These are phyloP conservation scores for Fusarium hainanense DNA, from an alignment of 2,329 filamentous ascomycete species.

Conservation along the genomic window DNA sequence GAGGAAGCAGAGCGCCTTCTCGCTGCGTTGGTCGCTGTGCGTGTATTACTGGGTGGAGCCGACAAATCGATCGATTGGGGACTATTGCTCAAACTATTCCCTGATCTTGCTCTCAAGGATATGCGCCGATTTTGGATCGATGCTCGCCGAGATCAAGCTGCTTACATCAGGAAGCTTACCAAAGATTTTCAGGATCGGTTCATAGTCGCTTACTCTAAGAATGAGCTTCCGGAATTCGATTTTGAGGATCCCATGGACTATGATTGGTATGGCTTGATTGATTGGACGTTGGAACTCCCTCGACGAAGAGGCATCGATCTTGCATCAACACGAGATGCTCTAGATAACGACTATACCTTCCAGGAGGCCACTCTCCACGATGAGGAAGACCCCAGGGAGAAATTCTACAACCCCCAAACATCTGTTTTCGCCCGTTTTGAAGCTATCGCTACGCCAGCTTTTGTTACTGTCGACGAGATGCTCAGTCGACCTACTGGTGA, in stretches of 20 bases:
- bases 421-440: slow-evolving; percentile 69
- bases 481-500: neutral
- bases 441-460: slow-evolving; percentile 61
- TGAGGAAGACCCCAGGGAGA: slow-evolving; percentile 63
- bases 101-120: slow-evolving; percentile 61
- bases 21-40: slow-evolving; percentile 68
- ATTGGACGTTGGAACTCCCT: slow-evolving; percentile 71
- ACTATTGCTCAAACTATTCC: slow-evolving; percentile 66
- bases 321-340: slow-evolving; percentile 57
- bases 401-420: slow-evolving; percentile 64
- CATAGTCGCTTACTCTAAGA: slow-evolving; percentile 71
- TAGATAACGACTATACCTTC: slow-evolving; percentile 56
- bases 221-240: slow-evolving; percentile 70
- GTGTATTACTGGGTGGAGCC: slow-evolving; percentile 69
- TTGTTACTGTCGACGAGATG: slow-evolving; percentile 45
- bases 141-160: slow-evolving; percentile 62
- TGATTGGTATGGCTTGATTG: slow-evolving; percentile 74
- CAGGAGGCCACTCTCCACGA: slow-evolving; percentile 51
- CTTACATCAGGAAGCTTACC: slow-evolving; percentile 65
- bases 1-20: slow-evolving; percentile 54
- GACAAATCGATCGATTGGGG: slow-evolving; percentile 71
- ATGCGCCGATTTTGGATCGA: slow-evolving; percentile 67
- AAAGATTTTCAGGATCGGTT: slow-evolving; percentile 74
- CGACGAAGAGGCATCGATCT: slow-evolving; percentile 60
- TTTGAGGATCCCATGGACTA: slow-evolving; percentile 72